These are phyloP conservation scores for Pelargonium fulgidum DNA, from an alignment of 441 rosid species.

Conservation along the genomic window DNA sequence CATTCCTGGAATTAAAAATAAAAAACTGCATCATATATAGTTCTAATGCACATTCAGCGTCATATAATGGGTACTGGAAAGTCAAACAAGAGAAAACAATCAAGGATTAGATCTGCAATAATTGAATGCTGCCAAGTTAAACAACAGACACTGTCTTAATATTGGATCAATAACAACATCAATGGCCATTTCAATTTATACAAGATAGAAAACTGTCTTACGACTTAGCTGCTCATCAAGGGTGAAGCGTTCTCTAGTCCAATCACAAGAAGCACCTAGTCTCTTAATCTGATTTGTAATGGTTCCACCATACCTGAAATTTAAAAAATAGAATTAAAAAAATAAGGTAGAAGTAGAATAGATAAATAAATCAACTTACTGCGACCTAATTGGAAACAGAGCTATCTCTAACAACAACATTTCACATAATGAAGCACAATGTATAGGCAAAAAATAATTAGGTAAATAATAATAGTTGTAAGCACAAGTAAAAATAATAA, in stretches of 20 bases:
- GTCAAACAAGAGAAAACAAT: background rate
- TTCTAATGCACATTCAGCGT: slow-evolving; percentile 7
- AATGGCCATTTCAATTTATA: slow-evolving; percentile 23
- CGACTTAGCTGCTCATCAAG: slow-evolving; percentile 98
- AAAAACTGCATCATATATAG: background rate
- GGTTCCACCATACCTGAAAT: slow-evolving; percentile 81
- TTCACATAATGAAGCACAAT: background rate
- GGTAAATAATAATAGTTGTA: background rate
- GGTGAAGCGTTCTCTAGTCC: slow-evolving; percentile 89
- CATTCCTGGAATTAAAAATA: background rate
- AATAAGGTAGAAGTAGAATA: background rate
- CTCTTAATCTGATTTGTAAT: slow-evolving; percentile 90
- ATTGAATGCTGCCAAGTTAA: background rate
- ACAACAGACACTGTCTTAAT: background rate
- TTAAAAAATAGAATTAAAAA: slow-evolving; percentile 18
- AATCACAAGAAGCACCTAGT: slow-evolving; percentile 98
- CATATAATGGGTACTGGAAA: background rate
- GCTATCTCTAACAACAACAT: background rate
- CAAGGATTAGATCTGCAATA: background rate
- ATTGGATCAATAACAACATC: slow-evolving; percentile 8
- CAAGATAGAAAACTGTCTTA: slow-evolving; percentile 58
- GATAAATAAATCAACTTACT: background rate
- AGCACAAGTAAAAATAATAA: background rate
- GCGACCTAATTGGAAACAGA: slow-evolving; percentile 3
- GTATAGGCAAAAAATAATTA: background rate